These are phyloP conservation scores for Coemansia sp. DNA, from an alignment of 192 early-diverging fungal genomes.

Conservation along the genomic window DNA sequence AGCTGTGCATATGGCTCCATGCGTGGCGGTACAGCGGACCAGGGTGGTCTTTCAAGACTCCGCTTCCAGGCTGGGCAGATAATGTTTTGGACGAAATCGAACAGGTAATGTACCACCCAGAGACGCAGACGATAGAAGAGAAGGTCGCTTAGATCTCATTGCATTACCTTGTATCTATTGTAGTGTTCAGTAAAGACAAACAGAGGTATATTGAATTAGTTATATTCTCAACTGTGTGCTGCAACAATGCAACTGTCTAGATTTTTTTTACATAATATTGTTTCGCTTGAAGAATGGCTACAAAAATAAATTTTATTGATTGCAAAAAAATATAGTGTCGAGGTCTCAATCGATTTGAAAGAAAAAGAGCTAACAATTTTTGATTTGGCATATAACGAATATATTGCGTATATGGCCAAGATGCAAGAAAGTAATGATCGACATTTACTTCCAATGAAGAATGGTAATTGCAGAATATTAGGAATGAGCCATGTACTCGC, in stretches of 20 bases:
- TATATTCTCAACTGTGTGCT: not conserved
- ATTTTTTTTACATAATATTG: not conserved
- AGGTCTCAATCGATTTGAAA: not conserved
- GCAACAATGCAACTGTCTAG: not conserved
- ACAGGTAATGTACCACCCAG: conserved; percentile 26
- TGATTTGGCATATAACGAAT: not conserved
- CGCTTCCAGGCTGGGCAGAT: conserved; percentile 77
- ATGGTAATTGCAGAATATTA: conserved; percentile 7
- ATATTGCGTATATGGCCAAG: not conserved
- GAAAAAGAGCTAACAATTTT: not conserved
- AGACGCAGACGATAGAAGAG: not conserved
- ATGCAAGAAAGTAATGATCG: not conserved
- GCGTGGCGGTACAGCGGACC: conserved; percentile 78
- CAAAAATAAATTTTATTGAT: not conserved
- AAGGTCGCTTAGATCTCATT: not conserved
- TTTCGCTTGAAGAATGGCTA: not conserved
- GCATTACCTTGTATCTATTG: not conserved
- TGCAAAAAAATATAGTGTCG: not conserved
- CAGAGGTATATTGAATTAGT: not conserved
- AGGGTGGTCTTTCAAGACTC: conserved; percentile 78
- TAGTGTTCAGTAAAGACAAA: not conserved
- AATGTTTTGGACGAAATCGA: conserved; percentile 51
- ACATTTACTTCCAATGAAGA: not conserved
- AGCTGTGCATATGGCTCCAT: conserved; percentile 88
- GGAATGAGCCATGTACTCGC: conserved; percentile 34